Conservation (phyloP, 768 basidiomycete species). For the Auriculariales sp. region DNA sequence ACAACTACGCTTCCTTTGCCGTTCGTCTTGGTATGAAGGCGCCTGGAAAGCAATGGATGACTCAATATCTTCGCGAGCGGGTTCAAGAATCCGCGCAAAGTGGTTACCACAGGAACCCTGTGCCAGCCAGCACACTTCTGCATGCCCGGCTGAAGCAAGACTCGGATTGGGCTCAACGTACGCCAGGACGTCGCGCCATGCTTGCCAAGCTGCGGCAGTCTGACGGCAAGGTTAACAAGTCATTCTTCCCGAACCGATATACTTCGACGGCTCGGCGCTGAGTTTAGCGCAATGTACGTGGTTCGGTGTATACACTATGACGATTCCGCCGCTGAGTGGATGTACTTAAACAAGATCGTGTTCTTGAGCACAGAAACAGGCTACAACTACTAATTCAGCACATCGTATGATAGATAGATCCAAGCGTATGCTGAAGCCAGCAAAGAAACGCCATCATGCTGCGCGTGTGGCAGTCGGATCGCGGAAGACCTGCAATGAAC, state of each 20-base stretch:
- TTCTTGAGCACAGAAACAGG: too few relatives aligned
- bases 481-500: slow-evolving; percentile 11
- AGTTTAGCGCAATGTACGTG: too few relatives aligned
- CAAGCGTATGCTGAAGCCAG: not conserved
- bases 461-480: slow-evolving; percentile 11
- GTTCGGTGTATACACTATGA: too few relatives aligned
- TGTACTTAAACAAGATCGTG: too few relatives aligned
- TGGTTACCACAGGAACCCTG: not conserved
- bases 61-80: not conserved
- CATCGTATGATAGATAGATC: not conserved
- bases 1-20: not conserved
- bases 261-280: not conserved
- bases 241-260: not conserved
- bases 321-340: too few relatives aligned
- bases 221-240: not conserved
- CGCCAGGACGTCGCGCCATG: not conserved
- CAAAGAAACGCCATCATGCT: slow-evolving; percentile 5
- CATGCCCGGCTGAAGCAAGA: not conserved
- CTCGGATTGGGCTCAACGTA: not conserved
- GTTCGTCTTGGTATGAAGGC: not conserved
- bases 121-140: not conserved
- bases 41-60: not conserved
- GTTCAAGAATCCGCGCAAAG: not conserved
- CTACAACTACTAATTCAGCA: too few relatives aligned
- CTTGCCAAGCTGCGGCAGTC: not conserved